phyloP scores from a whole-genome alignment of 345 rosid genomes.

The Murraya paniculata region DNA sequence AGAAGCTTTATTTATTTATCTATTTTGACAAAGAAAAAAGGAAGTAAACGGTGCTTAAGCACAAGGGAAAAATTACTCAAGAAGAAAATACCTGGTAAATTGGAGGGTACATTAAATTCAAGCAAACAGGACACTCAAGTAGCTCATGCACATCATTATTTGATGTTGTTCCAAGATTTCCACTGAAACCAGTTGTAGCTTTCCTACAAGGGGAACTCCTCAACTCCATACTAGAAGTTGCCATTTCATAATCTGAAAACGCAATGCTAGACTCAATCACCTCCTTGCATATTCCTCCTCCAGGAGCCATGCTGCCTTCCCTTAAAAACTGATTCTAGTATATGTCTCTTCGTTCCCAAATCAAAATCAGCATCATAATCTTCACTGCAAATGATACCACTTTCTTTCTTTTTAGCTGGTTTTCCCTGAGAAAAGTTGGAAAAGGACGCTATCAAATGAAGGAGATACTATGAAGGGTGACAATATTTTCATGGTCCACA shows the following conservation, averaged over 20 bases:
- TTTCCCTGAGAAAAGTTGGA: slow-evolving; percentile 6
- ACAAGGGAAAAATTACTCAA: background rate
- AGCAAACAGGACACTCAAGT: slow-evolving; percentile 80
- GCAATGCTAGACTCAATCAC: slow-evolving; percentile 43
- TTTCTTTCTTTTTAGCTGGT: background rate
- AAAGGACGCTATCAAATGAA: slow-evolving; percentile 6
- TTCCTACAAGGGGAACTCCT: slow-evolving; percentile 46
- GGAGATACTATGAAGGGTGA: background rate
- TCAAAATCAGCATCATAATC: background rate
- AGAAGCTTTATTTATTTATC: background rate
- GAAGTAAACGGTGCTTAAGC: background rate
- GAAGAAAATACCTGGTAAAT: slow-evolving; percentile 63
- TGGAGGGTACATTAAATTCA: slow-evolving; percentile 79
- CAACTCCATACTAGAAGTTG: slow-evolving; percentile 40
- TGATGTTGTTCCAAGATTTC: slow-evolving; percentile 51
- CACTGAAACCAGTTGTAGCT: slow-evolving; percentile 35
- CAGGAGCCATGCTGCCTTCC: slow-evolving; percentile 46
- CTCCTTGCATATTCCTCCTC: slow-evolving; percentile 55
- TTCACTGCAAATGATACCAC: background rate
- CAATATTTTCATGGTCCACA: slow-evolving; percentile 7
- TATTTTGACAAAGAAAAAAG: background rate
- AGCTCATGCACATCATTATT: slow-evolving; percentile 69
- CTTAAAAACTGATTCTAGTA: slow-evolving; percentile 14
- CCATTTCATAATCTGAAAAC: slow-evolving; percentile 42
- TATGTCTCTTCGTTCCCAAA: slow-evolving; percentile 6